phyloP scores from a whole-genome alignment of 1,284 basidiomycete genomes.

The Cystobasidium pallidum region DNA sequence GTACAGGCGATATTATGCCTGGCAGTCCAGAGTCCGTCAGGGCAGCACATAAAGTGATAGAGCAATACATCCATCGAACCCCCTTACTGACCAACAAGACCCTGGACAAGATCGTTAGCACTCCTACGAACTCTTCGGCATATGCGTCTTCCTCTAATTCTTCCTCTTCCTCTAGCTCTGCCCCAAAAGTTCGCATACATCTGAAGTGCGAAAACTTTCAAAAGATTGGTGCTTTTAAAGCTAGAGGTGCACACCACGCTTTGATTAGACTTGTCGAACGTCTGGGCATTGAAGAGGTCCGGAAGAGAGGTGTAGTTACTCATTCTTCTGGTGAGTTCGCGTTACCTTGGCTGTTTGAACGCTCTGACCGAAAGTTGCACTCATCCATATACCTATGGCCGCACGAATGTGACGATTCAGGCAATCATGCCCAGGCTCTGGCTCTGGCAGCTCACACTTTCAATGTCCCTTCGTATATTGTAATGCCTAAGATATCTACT shows the following conservation, averaged over 20 bases:
- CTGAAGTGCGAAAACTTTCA: slow-evolving; percentile 46
- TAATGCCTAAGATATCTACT: slow-evolving; percentile 43
- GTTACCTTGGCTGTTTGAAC: not conserved
- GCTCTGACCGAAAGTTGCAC: no score
- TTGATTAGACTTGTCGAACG: slow-evolving; percentile 27
- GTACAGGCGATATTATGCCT: not conserved
- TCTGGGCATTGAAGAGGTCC: slow-evolving; percentile 11
- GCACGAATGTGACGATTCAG: no score
- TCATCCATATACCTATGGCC: not conserved
- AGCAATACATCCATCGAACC: slow-evolving; percentile 42
- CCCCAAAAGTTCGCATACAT: slow-evolving; percentile 26
- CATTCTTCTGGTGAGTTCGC: slow-evolving; percentile 34
- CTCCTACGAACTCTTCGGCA: not conserved
- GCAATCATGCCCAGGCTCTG: slow-evolving; percentile 47
- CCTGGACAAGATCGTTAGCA: slow-evolving; percentile 24
- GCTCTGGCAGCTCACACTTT: slow-evolving; percentile 38
- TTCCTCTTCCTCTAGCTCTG: not conserved
- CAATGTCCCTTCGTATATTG: slow-evolving; percentile 43
- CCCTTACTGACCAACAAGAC: slow-evolving; percentile 39
- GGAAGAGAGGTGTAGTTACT: slow-evolving; percentile 27
- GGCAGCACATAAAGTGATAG: slow-evolving; percentile 30
- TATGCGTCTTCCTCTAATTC: not conserved
- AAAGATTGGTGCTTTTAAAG: slow-evolving; percentile 41
- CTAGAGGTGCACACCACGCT: slow-evolving; percentile 36
- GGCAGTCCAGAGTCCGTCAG: slow-evolving; percentile 44